These are phyloP conservation scores for Termitomyces sp. DNA, from an alignment of 768 basidiomycete genomes.

Conservation along the genomic window DNA sequence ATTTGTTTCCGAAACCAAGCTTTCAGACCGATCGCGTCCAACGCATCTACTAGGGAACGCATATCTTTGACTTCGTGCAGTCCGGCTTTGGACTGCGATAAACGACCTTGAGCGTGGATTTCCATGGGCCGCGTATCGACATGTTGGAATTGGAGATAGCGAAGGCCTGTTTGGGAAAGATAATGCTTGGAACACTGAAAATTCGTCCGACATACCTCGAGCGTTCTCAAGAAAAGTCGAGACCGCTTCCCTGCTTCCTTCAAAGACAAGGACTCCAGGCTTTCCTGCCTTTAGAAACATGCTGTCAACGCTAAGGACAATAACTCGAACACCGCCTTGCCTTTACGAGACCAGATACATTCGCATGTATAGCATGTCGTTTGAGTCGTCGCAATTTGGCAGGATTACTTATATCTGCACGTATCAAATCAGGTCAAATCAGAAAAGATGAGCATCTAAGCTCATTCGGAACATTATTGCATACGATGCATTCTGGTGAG, in stretches of 20 bases:
- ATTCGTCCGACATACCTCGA: slow-evolving; percentile 21
- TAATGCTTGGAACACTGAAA: background rate
- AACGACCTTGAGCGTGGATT: slow-evolving; percentile 6
- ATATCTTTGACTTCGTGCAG: slow-evolving; percentile 31
- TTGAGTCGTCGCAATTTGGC: slow-evolving; percentile 37
- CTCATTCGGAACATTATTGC: slow-evolving; percentile 6
- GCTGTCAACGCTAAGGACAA: too few relatives aligned
- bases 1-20: slow-evolving; percentile 32
- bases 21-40: slow-evolving; percentile 28
- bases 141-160: slow-evolving; percentile 40
- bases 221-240: slow-evolving; percentile 31
- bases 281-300: slow-evolving; percentile 26
- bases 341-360: slow-evolving; percentile 37
- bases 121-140: slow-evolving; percentile 28
- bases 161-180: slow-evolving; percentile 22
- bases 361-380: slow-evolving; percentile 27
- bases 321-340: slow-evolving; percentile 9
- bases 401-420: slow-evolving; percentile 31
- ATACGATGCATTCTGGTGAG: slow-evolving; percentile 39
- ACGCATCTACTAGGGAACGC: slow-evolving; percentile 24
- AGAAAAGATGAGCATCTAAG: background rate
- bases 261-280: slow-evolving; percentile 38
- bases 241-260: slow-evolving; percentile 28
- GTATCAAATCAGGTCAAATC: background rate
- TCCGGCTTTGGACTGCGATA: slow-evolving; percentile 23